phyloP scores from a whole-genome alignment of 2,329 filamentous ascomycete species.

The Fusarium palustre region DNA sequence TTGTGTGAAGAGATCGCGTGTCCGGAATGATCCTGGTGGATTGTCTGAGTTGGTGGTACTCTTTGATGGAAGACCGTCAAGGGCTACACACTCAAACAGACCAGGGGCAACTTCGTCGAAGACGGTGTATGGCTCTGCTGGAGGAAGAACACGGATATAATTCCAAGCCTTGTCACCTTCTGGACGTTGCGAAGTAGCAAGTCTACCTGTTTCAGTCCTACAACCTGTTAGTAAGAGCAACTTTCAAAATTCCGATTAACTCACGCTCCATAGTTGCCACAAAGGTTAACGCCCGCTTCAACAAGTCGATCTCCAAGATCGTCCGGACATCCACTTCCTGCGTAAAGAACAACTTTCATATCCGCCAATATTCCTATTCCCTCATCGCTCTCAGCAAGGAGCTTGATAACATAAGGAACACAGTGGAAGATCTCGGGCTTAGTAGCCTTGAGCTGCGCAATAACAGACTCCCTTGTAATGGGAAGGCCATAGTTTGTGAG shows the following conservation, averaged over 20 bases:
- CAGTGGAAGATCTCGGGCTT: slow-evolving; percentile 66
- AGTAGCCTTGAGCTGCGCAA: slow-evolving; percentile 54
- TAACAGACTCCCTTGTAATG: slow-evolving; percentile 62
- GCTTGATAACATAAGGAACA: slow-evolving; percentile 73
- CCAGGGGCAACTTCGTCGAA: slow-evolving; percentile 49
- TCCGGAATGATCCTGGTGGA: slow-evolving; percentile 58
- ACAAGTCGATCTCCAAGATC: slow-evolving; percentile 67
- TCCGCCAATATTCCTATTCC: slow-evolving; percentile 61
- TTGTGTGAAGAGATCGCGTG: slow-evolving; percentile 57
- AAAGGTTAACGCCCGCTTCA: slow-evolving; percentile 64
- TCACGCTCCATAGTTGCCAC: slow-evolving; percentile 68
- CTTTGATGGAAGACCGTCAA: slow-evolving; percentile 55
- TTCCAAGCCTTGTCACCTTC: slow-evolving; percentile 48
- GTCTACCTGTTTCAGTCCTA: slow-evolving; percentile 47
- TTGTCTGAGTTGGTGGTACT: slow-evolving; percentile 53
- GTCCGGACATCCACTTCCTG: slow-evolving; percentile 69
- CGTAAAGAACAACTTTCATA: slow-evolving; percentile 67
- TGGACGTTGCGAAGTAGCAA: slow-evolving; percentile 46
- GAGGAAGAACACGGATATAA: slow-evolving; percentile 50
- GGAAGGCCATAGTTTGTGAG: slow-evolving; percentile 68
- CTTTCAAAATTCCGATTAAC: slow-evolving; percentile 11
- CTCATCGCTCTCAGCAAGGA: slow-evolving; percentile 68
- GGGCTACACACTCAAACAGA: slow-evolving; percentile 54
- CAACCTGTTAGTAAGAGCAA: neutral
- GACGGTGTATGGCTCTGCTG: slow-evolving; percentile 40